Base-by-base conservation (phyloP, 495 filamentous ascomycete species). In the Cairneyella variabilis region DNA sequence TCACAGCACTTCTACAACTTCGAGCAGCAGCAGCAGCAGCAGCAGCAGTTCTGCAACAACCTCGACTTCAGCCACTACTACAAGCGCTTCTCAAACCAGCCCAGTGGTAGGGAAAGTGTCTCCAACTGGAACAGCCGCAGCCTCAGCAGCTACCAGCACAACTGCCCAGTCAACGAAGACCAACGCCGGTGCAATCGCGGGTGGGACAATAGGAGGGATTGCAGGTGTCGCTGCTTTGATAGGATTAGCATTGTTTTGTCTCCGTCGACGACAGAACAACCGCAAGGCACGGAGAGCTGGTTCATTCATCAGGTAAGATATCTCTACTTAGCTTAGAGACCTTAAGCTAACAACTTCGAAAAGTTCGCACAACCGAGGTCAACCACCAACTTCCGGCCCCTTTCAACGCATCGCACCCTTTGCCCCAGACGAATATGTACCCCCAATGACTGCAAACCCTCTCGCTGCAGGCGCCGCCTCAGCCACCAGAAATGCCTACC, bases 371-470 rank as follows among this genome's bases (percentile, higher is more conserved):
- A 12, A 16, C 18, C 21, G 22, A 9, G 37, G 32, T 11, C 28
- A 56, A 16, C 38, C 38, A 1, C 54, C 54, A 28, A 27, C 44
- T 3, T 22, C 26, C 7, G 54, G 54, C 4, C 54, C 54, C 18
- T 56, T 56, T 39, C 38, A 50, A 51, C 27, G 47, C 17, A 50
- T 56, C 27, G n/a, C n/a, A n/a, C n/a, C n/a, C n/a, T n/a, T n/a
- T n/a, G n/a, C n/a, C n/a, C n/a, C n/a, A n/a, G n/a, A n/a, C n/a
- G n/a, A n/a, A n/a, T n/a, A n/a, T n/a, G n/a, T n/a, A n/a, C n/a
- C n/a, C n/a, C n/a, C n/a, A n/a, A n/a, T n/a, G n/a, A n/a, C n/a
- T n/a, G n/a, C n/a, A n/a, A n/a, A n/a, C n/a, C n/a, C n/a, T n/a
- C n/a, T n/a, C n/a, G n/a, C n/a, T n/a, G n/a, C n/a, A n/a, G 27